Evolutionary conservation across 2,329 filamentous ascomycete genomes (phyloP), one percentile per base, ranked within the genome.

Genomic region (Phoma sp.): DNA sequence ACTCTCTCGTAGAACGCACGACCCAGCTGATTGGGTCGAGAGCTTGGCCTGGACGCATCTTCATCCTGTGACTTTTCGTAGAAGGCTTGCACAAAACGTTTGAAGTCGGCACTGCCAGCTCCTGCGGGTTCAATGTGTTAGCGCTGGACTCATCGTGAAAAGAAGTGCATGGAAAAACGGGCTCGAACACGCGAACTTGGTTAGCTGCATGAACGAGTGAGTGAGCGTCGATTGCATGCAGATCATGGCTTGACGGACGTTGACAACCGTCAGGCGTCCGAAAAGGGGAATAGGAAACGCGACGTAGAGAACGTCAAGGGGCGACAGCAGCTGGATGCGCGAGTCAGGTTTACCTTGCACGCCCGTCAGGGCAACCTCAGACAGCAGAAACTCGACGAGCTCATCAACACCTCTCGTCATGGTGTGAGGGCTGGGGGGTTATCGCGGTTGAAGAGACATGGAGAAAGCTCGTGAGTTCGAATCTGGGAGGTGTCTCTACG

Each of bases 281-380:
- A 12, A 31, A 31, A 31, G 15, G 29, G 29, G 29, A 55, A 45
- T 36, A 44, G 46, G 6, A 21, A 35, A 25, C 21, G 1, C 19
- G 45, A 49, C 27, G 19, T 44, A 6, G 31, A 43, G 21, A 45
- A 31, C 35, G 25, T n/a, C 22, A 43, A 33, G 12, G 27, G 47
- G 10, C 25, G 21, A 41, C 31, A 37, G 45, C 52, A 40, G 49
- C 47, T 25, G 27, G 21, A 36, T 38, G 44, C 50, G 35, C 55
- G 51, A 61, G 51, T 57, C 39, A 49, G 48, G 77, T 82, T 65
- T 76, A 86, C 85, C 85, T 78, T 81, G 77, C 47, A 79, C 78
- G 60, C 85, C 84, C 61, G 80, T 80, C 41, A 87, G 77, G 22
- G 85, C 85, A 69, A 88, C 81, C 71, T 85, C 82, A 56, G 81